phyloP scores from a whole-genome alignment of 345 rosid species.

The Sapria himalayana region DNA sequence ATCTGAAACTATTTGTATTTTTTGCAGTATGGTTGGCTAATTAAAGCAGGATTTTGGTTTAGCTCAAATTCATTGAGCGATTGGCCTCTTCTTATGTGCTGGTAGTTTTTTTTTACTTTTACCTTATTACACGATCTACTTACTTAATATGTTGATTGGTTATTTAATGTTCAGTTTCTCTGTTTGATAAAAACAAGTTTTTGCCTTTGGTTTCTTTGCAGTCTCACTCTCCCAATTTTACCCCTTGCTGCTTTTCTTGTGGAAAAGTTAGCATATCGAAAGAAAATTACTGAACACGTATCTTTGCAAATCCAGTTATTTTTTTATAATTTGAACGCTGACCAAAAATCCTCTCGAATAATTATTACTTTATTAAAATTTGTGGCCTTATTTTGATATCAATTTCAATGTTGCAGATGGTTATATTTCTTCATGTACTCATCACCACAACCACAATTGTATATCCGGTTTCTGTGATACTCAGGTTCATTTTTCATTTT shows the following conservation, averaged over 20 bases:
- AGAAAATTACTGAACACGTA: conserved; percentile 39
- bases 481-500: conserved; percentile 30
- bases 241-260: conserved; percentile 59
- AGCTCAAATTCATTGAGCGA: conserved; percentile 71
- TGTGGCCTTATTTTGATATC: too few species aligned
- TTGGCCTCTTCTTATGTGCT: conserved; percentile 97
- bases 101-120: conserved; percentile 23
- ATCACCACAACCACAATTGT: conserved; percentile 44
- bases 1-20: too few species aligned
- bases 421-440: conserved; percentile 37
- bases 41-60: conserved; percentile 80
- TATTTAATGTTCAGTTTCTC: neutral
- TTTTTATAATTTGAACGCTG: too few species aligned
- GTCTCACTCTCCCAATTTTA: conserved; percentile 68
- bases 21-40: conserved; percentile 91
- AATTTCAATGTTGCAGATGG: conserved; percentile 27
- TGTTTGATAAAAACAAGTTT: neutral
- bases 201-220: conserved; percentile 18
- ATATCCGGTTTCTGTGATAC: conserved; percentile 69
- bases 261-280: conserved; percentile 49
- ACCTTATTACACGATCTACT: neutral
- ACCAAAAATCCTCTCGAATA: too few species aligned
- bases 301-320: conserved; percentile 15
- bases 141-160: neutral
- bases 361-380: too few species aligned